Evolutionary conservation across 1,284 basidiomycete species (phyloP).

Genomic region (Caloboletus inedulis): DNA sequence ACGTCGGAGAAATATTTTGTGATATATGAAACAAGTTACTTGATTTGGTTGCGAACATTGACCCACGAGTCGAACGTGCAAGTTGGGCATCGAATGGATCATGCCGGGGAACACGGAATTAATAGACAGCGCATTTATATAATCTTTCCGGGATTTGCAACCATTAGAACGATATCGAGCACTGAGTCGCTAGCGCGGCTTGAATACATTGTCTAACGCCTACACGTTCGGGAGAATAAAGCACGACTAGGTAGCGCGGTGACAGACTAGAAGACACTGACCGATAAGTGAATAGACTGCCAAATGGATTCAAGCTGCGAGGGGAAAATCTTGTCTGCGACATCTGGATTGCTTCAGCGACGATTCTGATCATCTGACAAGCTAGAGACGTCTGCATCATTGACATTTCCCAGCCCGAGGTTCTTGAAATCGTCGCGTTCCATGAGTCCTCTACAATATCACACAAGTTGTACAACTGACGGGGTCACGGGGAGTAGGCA

Average conservation of each 20-base stretch:
- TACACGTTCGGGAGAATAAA: neutral
- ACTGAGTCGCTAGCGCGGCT: neutral
- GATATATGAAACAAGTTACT: constrained; percentile 7
- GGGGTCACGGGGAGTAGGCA: neutral
- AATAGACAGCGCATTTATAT: neutral
- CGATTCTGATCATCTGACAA: constrained; percentile 4
- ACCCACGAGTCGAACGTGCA: constrained; percentile 20
- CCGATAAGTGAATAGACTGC: neutral
- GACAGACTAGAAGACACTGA: constrained; percentile 4
- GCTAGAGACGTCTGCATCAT: constrained; percentile 19
- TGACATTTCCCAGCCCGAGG: constrained; percentile 66
- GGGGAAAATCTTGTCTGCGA: neutral
- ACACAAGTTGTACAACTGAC: neutral
- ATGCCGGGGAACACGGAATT: neutral
- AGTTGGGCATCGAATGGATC: neutral
- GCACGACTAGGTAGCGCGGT: neutral
- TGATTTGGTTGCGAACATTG: constrained; percentile 16
- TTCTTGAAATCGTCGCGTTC: constrained; percentile 85
- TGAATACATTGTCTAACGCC: neutral
- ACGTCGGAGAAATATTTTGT: neutral
- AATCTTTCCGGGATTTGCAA: neutral
- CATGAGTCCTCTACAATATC: constrained; percentile 73
- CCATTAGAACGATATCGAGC: neutral
- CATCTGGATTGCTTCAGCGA: constrained; percentile 7
- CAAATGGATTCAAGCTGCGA: neutral